Base-by-base conservation (phyloP, 192 early-diverging fungal species). In the Coemansia guatemalensis region DNA sequence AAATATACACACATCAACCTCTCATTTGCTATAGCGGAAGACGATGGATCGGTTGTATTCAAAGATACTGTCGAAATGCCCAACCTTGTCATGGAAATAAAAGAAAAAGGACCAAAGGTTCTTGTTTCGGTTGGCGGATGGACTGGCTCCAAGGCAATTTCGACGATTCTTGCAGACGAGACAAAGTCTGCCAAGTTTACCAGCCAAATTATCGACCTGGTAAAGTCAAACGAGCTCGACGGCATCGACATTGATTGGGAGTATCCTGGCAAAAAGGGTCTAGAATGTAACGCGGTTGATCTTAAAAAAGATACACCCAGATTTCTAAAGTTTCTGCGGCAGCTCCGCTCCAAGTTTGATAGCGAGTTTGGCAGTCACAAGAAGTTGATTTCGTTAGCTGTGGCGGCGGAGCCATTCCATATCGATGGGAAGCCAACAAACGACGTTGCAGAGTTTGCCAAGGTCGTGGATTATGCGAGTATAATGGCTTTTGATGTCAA, bases 201-300 rank as follows among this genome's bases (percentile, higher is more conserved):
- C 8, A 57, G 54, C 25, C 81, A 75, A 32, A 84, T 83, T n/a
- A 39, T 84, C 8, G 44, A 65, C 9, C 68, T 82, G 32, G 71
- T 88, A 5, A 78, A 73, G 21, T 61, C 65, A 1, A 84, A 84
- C 53, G 61, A 83, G 5, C 71, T 89, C 0, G 89, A 90, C 64
- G 90, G 90, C 23, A 71, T 92, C 24, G 89, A 92, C 64, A 81
- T 92, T 58, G 90, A 89, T 64, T 90, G 82, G 87, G 90, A 90
- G 56, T 90, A 85, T 58, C 89, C 83, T 9, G 81, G 82, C 11
- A 59, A 26, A 1, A 9, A 25, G 20, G 82, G 80, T 9, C 50
- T 56, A 20, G 44, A 17, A 0, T 76, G 75, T 55, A 79, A 78
- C 35, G 57, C 21, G 0, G 47, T 83, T 30, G 86, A 88, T 53